phyloP scores from a whole-genome alignment of 2,329 filamentous ascomycete species.

The Fusarium sp. region DNA sequence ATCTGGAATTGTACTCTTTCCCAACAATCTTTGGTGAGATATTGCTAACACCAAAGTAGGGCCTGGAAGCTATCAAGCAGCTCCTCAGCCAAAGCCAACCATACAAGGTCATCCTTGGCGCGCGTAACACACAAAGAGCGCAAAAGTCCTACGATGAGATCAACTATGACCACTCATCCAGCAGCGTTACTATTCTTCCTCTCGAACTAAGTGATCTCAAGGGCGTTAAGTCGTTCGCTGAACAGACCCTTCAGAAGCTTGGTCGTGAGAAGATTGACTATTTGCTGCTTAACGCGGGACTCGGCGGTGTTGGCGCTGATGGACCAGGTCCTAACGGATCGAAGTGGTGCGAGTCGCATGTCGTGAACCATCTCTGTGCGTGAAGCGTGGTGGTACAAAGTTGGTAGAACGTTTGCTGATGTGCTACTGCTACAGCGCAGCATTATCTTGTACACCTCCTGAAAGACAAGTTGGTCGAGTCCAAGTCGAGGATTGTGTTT shows the following conservation, averaged over 20 bases:
- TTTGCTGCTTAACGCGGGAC: conserved; percentile 61
- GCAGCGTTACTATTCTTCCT: conserved; percentile 58
- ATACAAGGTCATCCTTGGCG: conserved; percentile 62
- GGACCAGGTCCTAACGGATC: conserved; percentile 54
- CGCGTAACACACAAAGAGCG: conserved; percentile 56
- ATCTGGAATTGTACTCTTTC: conserved; percentile 58
- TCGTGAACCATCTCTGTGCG: conserved; percentile 66
- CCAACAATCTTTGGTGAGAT: too few species aligned
- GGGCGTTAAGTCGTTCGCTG: conserved; percentile 59
- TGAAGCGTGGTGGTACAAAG: background rate
- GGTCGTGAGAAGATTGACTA: conserved; percentile 59
- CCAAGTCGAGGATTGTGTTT: conserved; percentile 59
- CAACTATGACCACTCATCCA: conserved; percentile 54
- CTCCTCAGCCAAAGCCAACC: conserved; percentile 58
- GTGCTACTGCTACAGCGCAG: conserved; percentile 54
- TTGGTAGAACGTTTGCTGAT: conserved; percentile 12
- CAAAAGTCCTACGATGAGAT: conserved; percentile 57
- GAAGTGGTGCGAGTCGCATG: conserved; percentile 61
- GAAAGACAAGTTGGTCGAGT: conserved; percentile 59
- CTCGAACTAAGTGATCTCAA: conserved; percentile 60
- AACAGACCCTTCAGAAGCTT: conserved; percentile 55
- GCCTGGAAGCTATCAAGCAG: conserved; percentile 64
- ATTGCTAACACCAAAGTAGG: conserved; percentile 49
- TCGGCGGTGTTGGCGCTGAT: conserved; percentile 51
- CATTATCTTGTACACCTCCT: conserved; percentile 64